phyloP scores from a whole-genome alignment of 805 yeast genomes.

The Wickerhamomyces hampshirensis region DNA sequence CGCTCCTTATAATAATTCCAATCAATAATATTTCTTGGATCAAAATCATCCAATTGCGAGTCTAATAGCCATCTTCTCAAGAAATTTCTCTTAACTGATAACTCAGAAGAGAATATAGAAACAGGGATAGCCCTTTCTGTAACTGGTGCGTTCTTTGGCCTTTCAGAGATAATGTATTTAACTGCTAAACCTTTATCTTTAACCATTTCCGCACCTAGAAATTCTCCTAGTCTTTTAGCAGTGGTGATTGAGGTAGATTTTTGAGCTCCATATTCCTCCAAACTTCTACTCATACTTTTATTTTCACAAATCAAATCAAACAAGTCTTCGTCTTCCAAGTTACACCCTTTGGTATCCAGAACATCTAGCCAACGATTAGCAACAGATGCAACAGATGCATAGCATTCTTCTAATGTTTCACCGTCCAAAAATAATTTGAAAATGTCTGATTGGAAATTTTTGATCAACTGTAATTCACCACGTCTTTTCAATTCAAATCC shows the following conservation, averaged over 20 bases:
- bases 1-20: slow-evolving; percentile 93
- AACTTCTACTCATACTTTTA: slow-evolving; percentile 87
- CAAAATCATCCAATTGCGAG: slow-evolving; percentile 69
- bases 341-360: slow-evolving; percentile 77
- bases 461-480: slow-evolving; percentile 91
- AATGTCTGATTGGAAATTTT: slow-evolving; percentile 91
- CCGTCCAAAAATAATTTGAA: slow-evolving; percentile 92
- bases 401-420: slow-evolving; percentile 69
- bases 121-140: slow-evolving; percentile 97
- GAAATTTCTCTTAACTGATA: slow-evolving; percentile 61
- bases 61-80: slow-evolving; percentile 86
- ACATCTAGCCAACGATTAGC: slow-evolving; percentile 97
- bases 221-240: slow-evolving; percentile 88
- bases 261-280: slow-evolving; percentile 83
- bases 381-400: slow-evolving; percentile 82
- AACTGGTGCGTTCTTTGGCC: slow-evolving; percentile 82
- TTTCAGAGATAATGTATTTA: slow-evolving; percentile 82
- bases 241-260: slow-evolving; percentile 96
- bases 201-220: slow-evolving; percentile 93
- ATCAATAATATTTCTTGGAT: slow-evolving; percentile 84
- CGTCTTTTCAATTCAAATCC: slow-evolving; percentile 96
- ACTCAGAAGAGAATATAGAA: slow-evolving; percentile 86
- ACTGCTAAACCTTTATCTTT: slow-evolving; percentile 95
- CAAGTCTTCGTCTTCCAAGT: slow-evolving; percentile 89
- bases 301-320: slow-evolving; percentile 95